Percentiles rank a stretch among this genome's conserved stretches.
These are phyloP conservation scores for Xerocomus minutiporus DNA, from an alignment of 1,284 basidiomycete species.

Conservation along the genomic window DNA sequence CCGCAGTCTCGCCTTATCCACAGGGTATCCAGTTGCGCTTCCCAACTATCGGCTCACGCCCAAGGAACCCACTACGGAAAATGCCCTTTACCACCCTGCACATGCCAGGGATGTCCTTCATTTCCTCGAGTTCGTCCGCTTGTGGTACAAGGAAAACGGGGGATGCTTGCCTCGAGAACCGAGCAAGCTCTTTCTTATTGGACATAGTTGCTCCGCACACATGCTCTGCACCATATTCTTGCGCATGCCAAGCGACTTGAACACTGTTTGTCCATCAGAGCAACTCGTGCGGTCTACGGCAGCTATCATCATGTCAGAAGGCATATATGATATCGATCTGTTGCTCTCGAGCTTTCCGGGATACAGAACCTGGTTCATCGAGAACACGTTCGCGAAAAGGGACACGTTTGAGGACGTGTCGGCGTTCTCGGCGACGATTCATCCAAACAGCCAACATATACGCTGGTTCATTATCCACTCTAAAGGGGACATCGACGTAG, in stretches of 20 bases:
- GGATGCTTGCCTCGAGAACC: conserved; percentile 19
- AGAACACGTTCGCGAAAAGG: conserved; percentile 50
- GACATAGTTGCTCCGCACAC: conserved; percentile 77
- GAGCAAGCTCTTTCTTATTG: conserved; percentile 53
- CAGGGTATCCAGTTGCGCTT: conserved; percentile 56
- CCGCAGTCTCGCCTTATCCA: conserved; percentile 42
- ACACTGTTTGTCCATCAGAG: conserved; percentile 42
- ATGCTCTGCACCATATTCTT: conserved; percentile 71
- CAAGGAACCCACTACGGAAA: conserved; percentile 33
- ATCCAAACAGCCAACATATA: conserved; percentile 36
- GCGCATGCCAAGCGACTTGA: conserved; percentile 36
- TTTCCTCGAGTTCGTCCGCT: conserved; percentile 54
- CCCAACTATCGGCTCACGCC: conserved; percentile 73
- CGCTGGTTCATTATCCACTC: conserved; percentile 73
- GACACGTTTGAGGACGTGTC: conserved; percentile 49
- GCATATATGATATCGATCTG: conserved; percentile 68
- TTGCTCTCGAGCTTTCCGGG: conserved; percentile 57
- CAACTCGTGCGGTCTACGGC: conserved; percentile 45
- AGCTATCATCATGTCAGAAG: conserved; percentile 62
- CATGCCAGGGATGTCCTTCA: conserved; percentile 62
- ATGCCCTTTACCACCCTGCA: conserved; percentile 56
- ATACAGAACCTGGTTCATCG: conserved; percentile 66
- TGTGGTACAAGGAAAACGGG: conserved; percentile 27
- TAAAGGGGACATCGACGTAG: conserved; percentile 61
- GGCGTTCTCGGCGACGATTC: conserved; percentile 39